These are phyloP conservation scores for Salix udensis DNA, from an alignment of 345 rosid genomes.

Conservation along the genomic window DNA sequence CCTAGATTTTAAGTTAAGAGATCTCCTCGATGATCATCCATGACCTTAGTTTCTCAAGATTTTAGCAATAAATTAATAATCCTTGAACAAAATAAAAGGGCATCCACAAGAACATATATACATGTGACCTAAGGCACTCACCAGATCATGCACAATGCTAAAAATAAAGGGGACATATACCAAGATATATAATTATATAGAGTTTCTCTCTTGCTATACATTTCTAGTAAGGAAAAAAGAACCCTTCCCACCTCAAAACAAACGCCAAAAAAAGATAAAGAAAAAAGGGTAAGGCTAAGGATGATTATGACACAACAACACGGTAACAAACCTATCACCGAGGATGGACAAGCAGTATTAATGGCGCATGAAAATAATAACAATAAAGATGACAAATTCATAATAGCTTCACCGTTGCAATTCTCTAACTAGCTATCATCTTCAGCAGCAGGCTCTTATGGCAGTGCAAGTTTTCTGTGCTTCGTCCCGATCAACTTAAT, in stretches of 20 bases:
- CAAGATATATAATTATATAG: neutral
- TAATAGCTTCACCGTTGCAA: slow-evolving; percentile 8
- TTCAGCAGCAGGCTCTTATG: neutral
- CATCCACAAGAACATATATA: too few species aligned
- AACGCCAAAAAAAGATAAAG: neutral
- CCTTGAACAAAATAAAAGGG: neutral
- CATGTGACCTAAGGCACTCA: neutral
- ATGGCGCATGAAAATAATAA: slow-evolving; percentile 8
- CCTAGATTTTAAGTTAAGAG: too few species aligned
- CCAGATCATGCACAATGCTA: too few species aligned
- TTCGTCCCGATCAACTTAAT: neutral
- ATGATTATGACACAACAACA: slow-evolving; percentile 12
- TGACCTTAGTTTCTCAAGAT: neutral
- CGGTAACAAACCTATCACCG: slow-evolving; percentile 15
- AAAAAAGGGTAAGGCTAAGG: neutral
- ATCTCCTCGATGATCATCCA: too few species aligned
- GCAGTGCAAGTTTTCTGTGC: neutral
- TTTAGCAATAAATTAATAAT: neutral
- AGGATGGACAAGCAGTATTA: slow-evolving; percentile 16
- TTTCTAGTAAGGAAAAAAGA: slow-evolving; percentile 16
- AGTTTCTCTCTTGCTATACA: slow-evolving; percentile 29
- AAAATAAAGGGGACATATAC: neutral
- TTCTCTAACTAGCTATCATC: neutral
- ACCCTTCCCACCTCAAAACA: neutral
- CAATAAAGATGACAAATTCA: slow-evolving; percentile 19